Evolutionary conservation across 441 rosid species (phyloP), one percentile per base, ranked within the genome.

Genomic region (Gossypium lobatum): DNA sequence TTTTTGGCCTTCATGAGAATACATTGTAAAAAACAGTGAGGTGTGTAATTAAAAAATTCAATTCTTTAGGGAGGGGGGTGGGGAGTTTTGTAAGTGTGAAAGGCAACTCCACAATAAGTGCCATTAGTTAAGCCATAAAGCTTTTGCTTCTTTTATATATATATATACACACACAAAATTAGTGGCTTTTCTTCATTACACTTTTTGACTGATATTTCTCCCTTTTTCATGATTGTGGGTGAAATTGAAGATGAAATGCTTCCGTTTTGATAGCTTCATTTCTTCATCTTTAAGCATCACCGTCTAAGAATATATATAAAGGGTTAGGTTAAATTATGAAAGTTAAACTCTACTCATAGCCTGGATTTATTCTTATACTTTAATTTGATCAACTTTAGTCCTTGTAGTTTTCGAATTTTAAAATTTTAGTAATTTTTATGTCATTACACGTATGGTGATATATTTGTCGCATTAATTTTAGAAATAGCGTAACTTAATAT

Each of bases 61-160:
- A 34, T 84, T 87, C 84, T 84, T 87, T 87, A 6, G 2, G 34
- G n/a, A 4, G 1, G 1, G 73, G 58, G 23, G 71, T 5, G 45
- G 39, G 78, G 73, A 80, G 42, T 76, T 79, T 79, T 83, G 84
- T 69, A 72, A 76, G 82, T 70, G 80, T 72, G 75, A 26, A 64
- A 28, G 76, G 63, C 31, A 75, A 77, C 72, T 68, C 81, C 82
- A 34, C 58, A 77, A 82, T 78, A 81, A 80, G 75, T 73, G 64
- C 76, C 70, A 54, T 64, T 62, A 75, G 77, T 78, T 75, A 13
- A 4, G 79, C 68, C 10, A 61, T 10, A 34, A 34, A 34, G 39
- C 74, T 34, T 71, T 48, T 73, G 71, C 68, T 59, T 55, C 79
- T 57, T 17, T 46, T 26, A 26, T 3, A 26, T 26, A 26, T 26